phyloP scores from a whole-genome alignment of 305 asterid genomes.

The Solanum hybrid region DNA sequence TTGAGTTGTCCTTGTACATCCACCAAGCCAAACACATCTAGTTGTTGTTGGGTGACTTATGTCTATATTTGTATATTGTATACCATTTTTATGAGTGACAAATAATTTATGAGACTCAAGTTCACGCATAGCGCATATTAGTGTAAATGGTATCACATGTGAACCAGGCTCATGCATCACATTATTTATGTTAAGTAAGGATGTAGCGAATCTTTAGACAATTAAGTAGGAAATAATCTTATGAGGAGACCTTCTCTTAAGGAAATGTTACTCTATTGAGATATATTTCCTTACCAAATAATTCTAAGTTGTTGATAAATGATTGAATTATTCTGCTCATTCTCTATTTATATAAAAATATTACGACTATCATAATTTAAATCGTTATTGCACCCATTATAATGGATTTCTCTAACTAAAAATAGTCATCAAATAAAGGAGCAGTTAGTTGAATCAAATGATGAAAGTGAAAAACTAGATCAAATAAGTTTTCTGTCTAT shows the following conservation, averaged over 20 bases:
- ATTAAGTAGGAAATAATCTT: neutral
- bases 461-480: neutral
- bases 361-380: neutral
- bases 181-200: neutral
- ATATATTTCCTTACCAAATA: neutral
- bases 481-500: neutral
- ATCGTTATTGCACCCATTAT: neutral
- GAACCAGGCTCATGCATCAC: neutral
- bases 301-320: neutral
- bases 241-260: neutral
- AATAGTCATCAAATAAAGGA: neutral
- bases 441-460: neutral
- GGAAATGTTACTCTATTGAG: neutral
- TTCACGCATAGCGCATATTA: neutral
- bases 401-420: neutral
- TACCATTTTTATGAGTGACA: neutral
- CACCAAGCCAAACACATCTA: neutral
- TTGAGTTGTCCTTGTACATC: neutral
- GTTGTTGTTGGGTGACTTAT: neutral
- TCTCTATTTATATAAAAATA: neutral
- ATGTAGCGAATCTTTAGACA: neutral
- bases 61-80: neutral
- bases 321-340: neutral
- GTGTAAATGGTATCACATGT: neutral
- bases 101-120: neutral